Evolutionary conservation across 139 green algal genomes (phyloP), one percentile per base, ranked within the genome.

Genomic region (Coelastrella sp.): DNA sequence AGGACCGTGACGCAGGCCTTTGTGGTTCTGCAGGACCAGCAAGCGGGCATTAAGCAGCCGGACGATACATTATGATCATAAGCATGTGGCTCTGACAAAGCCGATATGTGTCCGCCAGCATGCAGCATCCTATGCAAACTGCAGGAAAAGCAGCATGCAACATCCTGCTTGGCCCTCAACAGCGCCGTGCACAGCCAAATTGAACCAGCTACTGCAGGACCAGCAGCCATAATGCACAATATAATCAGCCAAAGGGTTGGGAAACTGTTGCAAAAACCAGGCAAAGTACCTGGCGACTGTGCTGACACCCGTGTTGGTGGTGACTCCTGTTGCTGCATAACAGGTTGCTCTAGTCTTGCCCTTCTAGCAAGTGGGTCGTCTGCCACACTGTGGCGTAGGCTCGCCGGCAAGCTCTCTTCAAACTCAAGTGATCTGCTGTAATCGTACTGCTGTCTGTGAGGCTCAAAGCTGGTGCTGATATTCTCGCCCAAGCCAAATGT

Each of bases 401-500:
- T 84, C 79, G 57, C 80, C 4, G 32, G 7, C 80, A 86, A 58
- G 59, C 80, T 74, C 5, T 86, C 59, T 59, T 73, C 80, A 11
- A 75, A 54, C 59, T 86, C 80, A 2, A 86, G 60, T 14, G 80
- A 75, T 47, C 59, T 75, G 60, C 11, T 57, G 58, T 80, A 7
- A 58, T 59, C 11, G 22, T 86, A 11, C 22, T 86, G 80, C 80
- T 75, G 80, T 3, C 20, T 64, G 7, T 86, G 59, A 58, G 80
- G 7, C n/a, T 54, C 32, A 14, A 86, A 86, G 64, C 59, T 86
- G 0, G 80, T 56, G 64, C 80, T 86, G 3, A 65, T 65, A 20
- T 73, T 59, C 22, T 71, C 60, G 7, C 65, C 80, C 58, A 86
- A 57, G 8, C 57, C 80, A 75, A 86, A 86, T 59, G 59, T 86